Base-by-base conservation (phyloP, 495 filamentous ascomycete species). In the Aspergillus sclerotioniger region DNA sequence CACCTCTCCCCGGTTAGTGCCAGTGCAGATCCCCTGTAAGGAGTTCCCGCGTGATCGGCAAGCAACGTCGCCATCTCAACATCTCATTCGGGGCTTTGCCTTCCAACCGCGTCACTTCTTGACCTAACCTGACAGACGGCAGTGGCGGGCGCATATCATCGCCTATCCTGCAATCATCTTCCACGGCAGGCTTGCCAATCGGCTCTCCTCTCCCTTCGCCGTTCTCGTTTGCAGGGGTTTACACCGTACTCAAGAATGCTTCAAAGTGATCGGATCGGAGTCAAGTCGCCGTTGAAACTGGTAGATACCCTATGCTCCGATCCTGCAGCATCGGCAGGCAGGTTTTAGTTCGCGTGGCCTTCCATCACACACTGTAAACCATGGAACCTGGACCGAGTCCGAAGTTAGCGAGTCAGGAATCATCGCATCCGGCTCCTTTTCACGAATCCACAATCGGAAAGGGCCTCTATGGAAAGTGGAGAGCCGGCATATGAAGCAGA, bases 31-130 rank as follows among this genome's bases (percentile, higher is more conserved):
- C 71, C 56, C 62, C 25, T 62, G 59, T 65, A 61, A 62, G 59
- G 59, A 67, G 62, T 66, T 72, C 70, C 71, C 71, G 71, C 67
- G 66, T 74, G 71, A 74, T 74, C 70, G 70, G 67, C 71, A 72
- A 54, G 52, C 59, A 53, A 61, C 51, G 49, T 60, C 35, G 56
- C 58, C 50, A 48, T 56, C 50, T 55, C 16, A 56, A 21, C 48
- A 50, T 46, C 43, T 58, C 20, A 47, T 44, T 56, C 51, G 37
- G 41, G 56, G 10, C 54, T 50, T 56, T 59, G 13, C 32, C 29
- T 51, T 28, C 31, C 58, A 57, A 57, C 58, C 54, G 56, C 61
- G 56, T 63, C 61, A 59, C 57, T 52, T 32, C 25, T 46, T 35
- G 51, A 20, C 21, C 45, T 29, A 31, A 19, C 49, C 19, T 32